Base-by-base conservation (phyloP, 495 filamentous ascomycete genomes). In the Glonium stellatum region DNA sequence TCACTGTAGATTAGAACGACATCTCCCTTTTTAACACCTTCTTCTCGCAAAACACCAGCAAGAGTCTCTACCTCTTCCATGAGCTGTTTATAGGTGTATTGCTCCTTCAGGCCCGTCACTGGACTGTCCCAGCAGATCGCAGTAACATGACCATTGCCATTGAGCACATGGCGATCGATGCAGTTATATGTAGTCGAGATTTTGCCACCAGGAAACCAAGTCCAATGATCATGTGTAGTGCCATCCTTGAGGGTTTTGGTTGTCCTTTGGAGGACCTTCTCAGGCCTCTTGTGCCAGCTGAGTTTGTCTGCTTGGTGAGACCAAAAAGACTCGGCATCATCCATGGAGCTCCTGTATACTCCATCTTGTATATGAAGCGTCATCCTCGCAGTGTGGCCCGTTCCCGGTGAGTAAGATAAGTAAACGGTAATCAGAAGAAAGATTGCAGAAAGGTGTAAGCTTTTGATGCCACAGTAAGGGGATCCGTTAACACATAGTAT, bases 131-230 rank as follows among this genome's bases (percentile, higher is more conserved):
- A 96, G 55, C 89, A 81, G 55, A 97, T 87, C 11, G 92, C 92
- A 0, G 81, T 80, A 37, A 77, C 73, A 15, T 85, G 81, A 10
- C 91, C 92, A 60, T 83, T 76, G 18, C 90, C 64, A 37, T 50
- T 54, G 1, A 37, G 1, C 15, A 97, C 90, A 72, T 96, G 92
- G 19, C 92, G 80, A 70, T 96, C 92, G 31, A 97, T 75, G 65
- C 90, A 93, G 69, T 97, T 97, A 73, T 87, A 96, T 54, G 84
- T 85, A 0, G 91, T 96, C 25, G 88, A 95, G 67, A 97, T 87
- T 74, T 92, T 84, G 49, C 92, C 92, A 57, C 82, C 88, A 0
- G 89, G 84, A 64, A 96, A 97, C 92, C 90, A 97, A 34, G 81
- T 81, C 88, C 90, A 96, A 67, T 86, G 74, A 25, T 75, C 71